A percentile compares a stretch with the other conserved stretches of the same genome.
Evolutionary conservation across 2,329 filamentous ascomycete species (phyloP).

Genomic region (Aspergillus sp.): DNA sequence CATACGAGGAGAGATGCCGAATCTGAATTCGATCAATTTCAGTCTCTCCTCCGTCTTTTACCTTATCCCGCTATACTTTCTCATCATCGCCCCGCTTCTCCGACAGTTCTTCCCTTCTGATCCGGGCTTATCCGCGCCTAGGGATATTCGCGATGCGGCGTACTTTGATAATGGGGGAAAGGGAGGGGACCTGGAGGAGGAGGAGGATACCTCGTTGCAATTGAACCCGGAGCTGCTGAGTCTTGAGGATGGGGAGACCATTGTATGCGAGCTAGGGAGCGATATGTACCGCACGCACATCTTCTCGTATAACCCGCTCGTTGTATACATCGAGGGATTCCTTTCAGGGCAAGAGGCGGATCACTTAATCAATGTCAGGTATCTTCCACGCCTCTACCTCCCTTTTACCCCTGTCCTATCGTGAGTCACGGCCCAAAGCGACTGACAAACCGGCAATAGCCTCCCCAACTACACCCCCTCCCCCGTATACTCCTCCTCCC

Average conservation of each 20-base stretch:
- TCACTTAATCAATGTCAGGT: conserved; percentile 61
- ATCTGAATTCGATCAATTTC: conserved; percentile 10
- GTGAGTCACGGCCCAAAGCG: neutral
- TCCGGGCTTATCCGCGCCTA: neutral
- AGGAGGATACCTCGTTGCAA: conserved; percentile 14
- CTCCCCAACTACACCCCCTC: conserved; percentile 49
- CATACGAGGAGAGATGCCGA: neutral
- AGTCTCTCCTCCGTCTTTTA: conserved; percentile 40
- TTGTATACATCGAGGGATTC: conserved; percentile 64
- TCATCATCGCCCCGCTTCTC: conserved; percentile 39
- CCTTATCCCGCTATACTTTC: conserved; percentile 42
- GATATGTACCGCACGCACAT: conserved; percentile 50
- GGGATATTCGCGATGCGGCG: conserved; percentile 17
- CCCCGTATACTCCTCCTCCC: neutral
- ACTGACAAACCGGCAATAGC: conserved; percentile 24
- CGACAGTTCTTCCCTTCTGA: conserved; percentile 32
- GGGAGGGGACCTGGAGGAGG: neutral
- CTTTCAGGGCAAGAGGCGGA: conserved; percentile 53
- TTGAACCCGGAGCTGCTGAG: conserved; percentile 37
- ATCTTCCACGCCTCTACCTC: conserved; percentile 19
- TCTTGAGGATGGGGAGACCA: conserved; percentile 36
- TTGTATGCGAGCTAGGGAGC: conserved; percentile 28
- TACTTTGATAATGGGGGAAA: conserved; percentile 17
- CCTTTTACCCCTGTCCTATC: neutral
- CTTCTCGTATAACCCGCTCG: conserved; percentile 57